phyloP scores from a whole-genome alignment of 441 rosid genomes.

The Mallotus japonicus region DNA sequence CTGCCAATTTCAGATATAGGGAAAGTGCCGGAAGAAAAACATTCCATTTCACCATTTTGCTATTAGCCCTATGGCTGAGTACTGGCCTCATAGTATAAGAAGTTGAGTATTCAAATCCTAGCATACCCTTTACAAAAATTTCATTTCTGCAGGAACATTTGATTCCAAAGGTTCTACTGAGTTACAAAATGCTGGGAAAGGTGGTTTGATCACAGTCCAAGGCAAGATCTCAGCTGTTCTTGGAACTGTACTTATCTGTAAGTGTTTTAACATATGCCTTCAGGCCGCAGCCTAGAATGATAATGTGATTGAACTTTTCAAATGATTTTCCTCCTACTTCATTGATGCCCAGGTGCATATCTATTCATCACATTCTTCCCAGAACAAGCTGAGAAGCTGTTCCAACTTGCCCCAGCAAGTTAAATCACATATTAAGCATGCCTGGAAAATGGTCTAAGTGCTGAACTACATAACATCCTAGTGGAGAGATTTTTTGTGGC shows the following conservation, averaged over 20 bases:
- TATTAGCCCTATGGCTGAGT: no score
- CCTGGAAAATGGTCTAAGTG: neutral
- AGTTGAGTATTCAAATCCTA: no score
- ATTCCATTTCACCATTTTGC: no score
- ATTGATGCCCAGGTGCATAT: conserved; percentile 52
- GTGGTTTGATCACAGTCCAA: conserved; percentile 82
- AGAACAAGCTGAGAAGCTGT: conserved; percentile 84
- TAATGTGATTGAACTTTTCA: neutral
- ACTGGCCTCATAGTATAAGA: no score
- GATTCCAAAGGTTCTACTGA: conserved; percentile 70
- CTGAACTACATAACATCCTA: neutral
- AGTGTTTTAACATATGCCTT: conserved; percentile 25
- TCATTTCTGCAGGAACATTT: conserved; percentile 53
- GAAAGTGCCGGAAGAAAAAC: no score
- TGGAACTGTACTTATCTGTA: conserved; percentile 92
- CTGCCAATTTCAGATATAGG: neutral
- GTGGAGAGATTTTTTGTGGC: neutral
- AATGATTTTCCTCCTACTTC: neutral
- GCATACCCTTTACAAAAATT: neutral
- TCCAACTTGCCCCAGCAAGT: conserved; percentile 47
- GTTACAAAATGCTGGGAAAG: conserved; percentile 87
- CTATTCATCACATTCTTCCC: conserved; percentile 86
- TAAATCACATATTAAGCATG: conserved; percentile 30
- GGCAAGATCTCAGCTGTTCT: conserved; percentile 93
- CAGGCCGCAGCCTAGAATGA: neutral